Conservation (phyloP, 2,329 filamentous ascomycete species). For the Diplodia scrobiculata region DNA sequence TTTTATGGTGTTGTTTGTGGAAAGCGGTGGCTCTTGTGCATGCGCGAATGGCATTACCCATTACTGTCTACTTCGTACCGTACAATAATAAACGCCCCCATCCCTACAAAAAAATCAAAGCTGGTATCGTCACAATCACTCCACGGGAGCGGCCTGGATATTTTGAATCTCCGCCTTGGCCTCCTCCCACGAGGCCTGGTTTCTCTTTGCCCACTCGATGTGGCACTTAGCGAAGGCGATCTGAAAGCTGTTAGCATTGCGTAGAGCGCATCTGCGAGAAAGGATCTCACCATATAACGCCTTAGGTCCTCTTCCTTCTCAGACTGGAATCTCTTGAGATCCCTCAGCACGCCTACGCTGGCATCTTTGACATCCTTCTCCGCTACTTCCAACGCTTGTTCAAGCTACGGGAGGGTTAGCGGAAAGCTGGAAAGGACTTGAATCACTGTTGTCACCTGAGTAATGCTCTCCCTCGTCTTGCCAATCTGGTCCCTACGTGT, state of each 20-base stretch:
- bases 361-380: slow-evolving; percentile 93
- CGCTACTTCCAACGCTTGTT: slow-evolving; percentile 85
- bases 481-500: slow-evolving; percentile 91
- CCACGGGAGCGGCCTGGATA: slow-evolving; percentile 59
- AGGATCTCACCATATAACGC: slow-evolving; percentile 84
- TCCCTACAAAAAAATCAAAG: not conserved
- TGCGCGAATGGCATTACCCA: slow-evolving; percentile 12
- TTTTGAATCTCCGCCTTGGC: slow-evolving; percentile 84
- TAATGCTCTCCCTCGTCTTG: slow-evolving; percentile 87
- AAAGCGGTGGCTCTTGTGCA: not conserved
- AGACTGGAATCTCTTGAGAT: slow-evolving; percentile 86
- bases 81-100: not conserved
- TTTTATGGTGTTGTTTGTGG: not conserved
- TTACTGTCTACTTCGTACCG: slow-evolving; percentile 16
- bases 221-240: slow-evolving; percentile 90
- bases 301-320: slow-evolving; percentile 95
- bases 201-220: slow-evolving; percentile 91
- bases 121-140: slow-evolving; percentile 28
- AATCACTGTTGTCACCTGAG: slow-evolving; percentile 49
- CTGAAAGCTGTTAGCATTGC: slow-evolving; percentile 50
- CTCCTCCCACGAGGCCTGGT: slow-evolving; percentile 89
- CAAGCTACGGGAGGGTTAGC: slow-evolving; percentile 60
- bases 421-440: not conserved
- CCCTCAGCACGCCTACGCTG: slow-evolving; percentile 81
- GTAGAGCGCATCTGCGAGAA: not conserved